Evolutionary conservation across 345 rosid genomes (phyloP).

Genomic region (Cardamine chenopodiifolia): DNA sequence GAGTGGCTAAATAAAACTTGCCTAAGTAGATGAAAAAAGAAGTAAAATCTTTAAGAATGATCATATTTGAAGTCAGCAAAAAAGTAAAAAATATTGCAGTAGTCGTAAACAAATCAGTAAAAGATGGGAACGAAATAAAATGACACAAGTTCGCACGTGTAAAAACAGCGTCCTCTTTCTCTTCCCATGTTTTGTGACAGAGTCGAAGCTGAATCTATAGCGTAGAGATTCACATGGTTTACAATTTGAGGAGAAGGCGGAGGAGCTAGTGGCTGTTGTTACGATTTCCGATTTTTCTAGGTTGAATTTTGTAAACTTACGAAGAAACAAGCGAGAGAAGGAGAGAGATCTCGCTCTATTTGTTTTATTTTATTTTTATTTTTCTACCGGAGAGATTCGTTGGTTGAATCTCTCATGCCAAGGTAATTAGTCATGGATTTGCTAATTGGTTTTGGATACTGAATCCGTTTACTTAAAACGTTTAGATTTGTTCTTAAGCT

Average conservation of each 20-base stretch:
- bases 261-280: constrained; percentile 5
- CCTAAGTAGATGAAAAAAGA: background rate
- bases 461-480: background rate
- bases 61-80: background rate
- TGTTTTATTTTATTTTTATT: no score
- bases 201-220: constrained; percentile 9
- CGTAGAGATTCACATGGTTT: constrained; percentile 2
- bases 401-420: constrained; percentile 32
- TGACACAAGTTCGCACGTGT: constrained; percentile 40
- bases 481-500: constrained; percentile 24
- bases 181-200: constrained; percentile 30
- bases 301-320: background rate
- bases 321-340: constrained; percentile 5
- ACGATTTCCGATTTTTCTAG: constrained; percentile 10
- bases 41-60: background rate
- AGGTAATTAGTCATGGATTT: constrained; percentile 27
- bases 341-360: constrained; percentile 15
- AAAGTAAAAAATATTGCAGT: background rate
- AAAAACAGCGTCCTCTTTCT: constrained; percentile 39
- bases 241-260: background rate
- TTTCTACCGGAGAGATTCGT: background rate
- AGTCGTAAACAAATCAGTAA: constrained; percentile 14
- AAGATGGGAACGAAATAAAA: background rate
- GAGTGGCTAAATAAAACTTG: background rate
- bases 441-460: background rate